phyloP scores from a whole-genome alignment of 108 stramenopile species.

The Phaeodactylum tricornutum region DNA sequence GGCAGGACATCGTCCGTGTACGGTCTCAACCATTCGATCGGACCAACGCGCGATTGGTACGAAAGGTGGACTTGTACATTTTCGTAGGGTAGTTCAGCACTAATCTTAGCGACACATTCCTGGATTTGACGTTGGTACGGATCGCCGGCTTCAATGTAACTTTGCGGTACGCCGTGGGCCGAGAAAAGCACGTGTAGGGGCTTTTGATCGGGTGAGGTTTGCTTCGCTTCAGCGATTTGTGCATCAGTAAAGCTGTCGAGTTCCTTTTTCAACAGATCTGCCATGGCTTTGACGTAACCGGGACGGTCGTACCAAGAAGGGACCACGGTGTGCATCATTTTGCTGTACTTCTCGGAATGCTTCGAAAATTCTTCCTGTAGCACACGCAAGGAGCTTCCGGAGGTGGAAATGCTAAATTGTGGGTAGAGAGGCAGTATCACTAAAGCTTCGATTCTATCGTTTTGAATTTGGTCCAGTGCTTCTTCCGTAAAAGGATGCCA shows the following conservation, averaged over 20 bases:
- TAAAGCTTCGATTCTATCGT: slow-evolving; percentile 76
- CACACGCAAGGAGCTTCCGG: slow-evolving; percentile 85
- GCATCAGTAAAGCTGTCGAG: slow-evolving; percentile 73
- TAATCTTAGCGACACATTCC: slow-evolving; percentile 65
- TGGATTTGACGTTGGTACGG: slow-evolving; percentile 93
- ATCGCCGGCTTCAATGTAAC: slow-evolving; percentile 95
- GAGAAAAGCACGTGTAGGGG: slow-evolving; percentile 87
- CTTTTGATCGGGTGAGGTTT: slow-evolving; percentile 31
- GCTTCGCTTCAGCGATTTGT: slow-evolving; percentile 50
- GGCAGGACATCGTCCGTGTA: slow-evolving; percentile 95
- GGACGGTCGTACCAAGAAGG: slow-evolving; percentile 91
- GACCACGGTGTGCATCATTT: slow-evolving; percentile 92
- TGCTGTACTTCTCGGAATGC: slow-evolving; percentile 42
- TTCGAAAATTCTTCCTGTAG: slow-evolving; percentile 88
- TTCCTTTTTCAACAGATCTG: slow-evolving; percentile 73
- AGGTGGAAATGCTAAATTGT: slow-evolving; percentile 94
- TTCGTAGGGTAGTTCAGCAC: slow-evolving; percentile 39
- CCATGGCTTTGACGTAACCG: slow-evolving; percentile 86
- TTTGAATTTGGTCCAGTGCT: slow-evolving; percentile 73
- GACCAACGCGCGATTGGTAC: slow-evolving; percentile 95
- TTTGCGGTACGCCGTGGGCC: slow-evolving; percentile 94
- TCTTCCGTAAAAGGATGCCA: slow-evolving; percentile 97
- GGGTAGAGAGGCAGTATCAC: slow-evolving; percentile 96
- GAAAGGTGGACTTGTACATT: slow-evolving; percentile 75
- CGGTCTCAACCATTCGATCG: slow-evolving; percentile 97